Evolutionary conservation across 1,284 basidiomycete genomes (phyloP).

Genomic region (Sanguinoderma infundibulare): DNA sequence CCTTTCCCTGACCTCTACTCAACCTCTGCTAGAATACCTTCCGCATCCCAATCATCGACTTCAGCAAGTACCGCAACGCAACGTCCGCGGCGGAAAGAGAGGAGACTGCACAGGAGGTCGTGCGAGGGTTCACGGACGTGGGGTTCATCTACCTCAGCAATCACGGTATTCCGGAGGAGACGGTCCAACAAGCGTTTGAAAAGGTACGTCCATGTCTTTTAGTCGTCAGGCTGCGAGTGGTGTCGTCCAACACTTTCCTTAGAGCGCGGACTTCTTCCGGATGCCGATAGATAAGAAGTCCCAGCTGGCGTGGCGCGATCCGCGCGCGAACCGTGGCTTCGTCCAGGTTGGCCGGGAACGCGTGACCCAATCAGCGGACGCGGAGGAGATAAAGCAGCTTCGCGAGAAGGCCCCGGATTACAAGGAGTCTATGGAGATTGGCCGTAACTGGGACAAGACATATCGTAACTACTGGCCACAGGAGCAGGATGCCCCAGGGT

Average conservation of each 20-base stretch:
- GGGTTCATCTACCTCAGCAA: conserved; percentile 77
- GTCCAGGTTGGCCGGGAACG: conserved; percentile 81
- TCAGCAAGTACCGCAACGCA: conserved; percentile 64
- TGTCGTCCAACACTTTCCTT: background rate
- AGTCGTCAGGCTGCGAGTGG: background rate
- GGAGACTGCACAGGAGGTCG: conserved; percentile 68
- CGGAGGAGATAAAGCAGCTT: conserved; percentile 74
- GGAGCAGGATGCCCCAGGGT: conserved; percentile 63
- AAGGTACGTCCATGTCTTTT: conserved; percentile 48
- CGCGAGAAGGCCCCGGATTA: conserved; percentile 76
- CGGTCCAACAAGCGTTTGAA: conserved; percentile 59
- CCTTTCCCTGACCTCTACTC: background rate
- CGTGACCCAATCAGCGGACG: conserved; percentile 74
- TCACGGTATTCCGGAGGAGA: conserved; percentile 64
- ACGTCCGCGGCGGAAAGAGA: conserved; percentile 59
- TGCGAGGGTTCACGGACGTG: conserved; percentile 77
- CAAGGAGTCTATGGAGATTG: conserved; percentile 88
- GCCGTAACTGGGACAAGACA: conserved; percentile 73
- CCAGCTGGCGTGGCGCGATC: conserved; percentile 77
- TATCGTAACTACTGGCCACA: conserved; percentile 84
- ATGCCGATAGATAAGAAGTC: conserved; percentile 69
- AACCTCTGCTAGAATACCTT: conserved; percentile 26
- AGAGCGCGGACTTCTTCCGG: conserved; percentile 79
- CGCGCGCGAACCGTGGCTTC: conserved; percentile 84
- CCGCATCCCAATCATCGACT: conserved; percentile 78